Evolutionary conservation across 164 flowering plant genomes (phyloP), one percentile per base, ranked within the genome.

Genomic region (Umbellularia californica): DNA sequence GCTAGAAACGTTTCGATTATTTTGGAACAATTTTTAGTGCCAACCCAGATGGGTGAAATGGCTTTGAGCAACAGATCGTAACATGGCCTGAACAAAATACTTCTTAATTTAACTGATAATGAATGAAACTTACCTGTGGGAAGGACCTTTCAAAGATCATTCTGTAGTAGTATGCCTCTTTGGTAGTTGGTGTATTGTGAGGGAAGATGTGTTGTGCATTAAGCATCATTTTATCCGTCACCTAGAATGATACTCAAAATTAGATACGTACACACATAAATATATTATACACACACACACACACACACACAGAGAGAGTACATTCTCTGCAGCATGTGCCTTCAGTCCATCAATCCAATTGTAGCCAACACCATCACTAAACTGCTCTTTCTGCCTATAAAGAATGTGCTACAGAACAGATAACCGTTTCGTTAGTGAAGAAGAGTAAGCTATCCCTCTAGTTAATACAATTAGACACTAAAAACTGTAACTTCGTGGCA

Each of bases 291-390:
- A 69, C 19, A 11, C 41, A 25, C 15, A 52, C 2, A 52, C 58
- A 55, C 58, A 55, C 63, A 41, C 50, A 62, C 14, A 62, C n/a
- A 58, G 30, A 72, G 55, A 24, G 33, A 22, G 67, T 10, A 93
- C 98, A 85, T 90, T 86, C 27, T 77, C 74, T 20, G 86, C 88
- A 70, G 97, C 92, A 83, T 93, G 99, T 14, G 86, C 89, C 84
- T 93, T 93, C 50, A 95, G 92, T 10, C 95, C 97, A 83, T 95
- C 97, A 58, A 95, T 93, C 98, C 98, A 95, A 72, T 94, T 89
- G 72, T 93, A 95, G 24, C 98, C 97, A 71, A 93, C 97, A 51
- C 95, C 98, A 81, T 95, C 97, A 77, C 97, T 95, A 75, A 93
- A 95, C 79, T 95, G 97, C 80, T 95, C 97, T 66, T 95, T 93